These are phyloP conservation scores for Arthrobotrys pseudoclavata DNA, from an alignment of 2,329 filamentous ascomycete genomes.

Conservation along the genomic window DNA sequence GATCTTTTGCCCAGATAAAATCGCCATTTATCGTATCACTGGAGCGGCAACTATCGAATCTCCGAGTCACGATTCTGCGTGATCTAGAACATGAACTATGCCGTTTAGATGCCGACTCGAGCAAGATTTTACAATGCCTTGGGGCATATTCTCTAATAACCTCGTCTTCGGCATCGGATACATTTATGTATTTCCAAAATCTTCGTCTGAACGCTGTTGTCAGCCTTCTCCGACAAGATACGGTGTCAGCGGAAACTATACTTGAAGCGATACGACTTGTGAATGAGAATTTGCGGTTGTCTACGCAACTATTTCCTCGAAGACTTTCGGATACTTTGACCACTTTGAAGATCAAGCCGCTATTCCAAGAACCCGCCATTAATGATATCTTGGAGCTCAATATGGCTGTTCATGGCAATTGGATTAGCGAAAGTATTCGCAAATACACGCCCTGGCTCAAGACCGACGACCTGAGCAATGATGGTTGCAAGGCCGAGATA, in stretches of 20 bases:
- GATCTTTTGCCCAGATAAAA: constrained; percentile 71
- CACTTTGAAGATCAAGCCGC: constrained; percentile 71
- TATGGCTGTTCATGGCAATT: constrained; percentile 73
- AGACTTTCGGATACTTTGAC: constrained; percentile 72
- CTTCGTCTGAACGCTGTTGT: constrained; percentile 71
- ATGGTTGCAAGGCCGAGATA: constrained; percentile 65
- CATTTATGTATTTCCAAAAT: constrained; percentile 74
- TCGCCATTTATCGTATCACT: constrained; percentile 71
- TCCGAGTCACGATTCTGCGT: constrained; percentile 71
- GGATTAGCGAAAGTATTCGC: constrained; percentile 74
- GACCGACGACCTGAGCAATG: constrained; percentile 69
- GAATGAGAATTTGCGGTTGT: constrained; percentile 73
- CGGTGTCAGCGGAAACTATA: constrained; percentile 67
- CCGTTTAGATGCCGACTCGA: constrained; percentile 65
- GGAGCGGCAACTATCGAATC: constrained; percentile 70
- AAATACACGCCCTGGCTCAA: constrained; percentile 77
- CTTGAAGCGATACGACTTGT: constrained; percentile 71
- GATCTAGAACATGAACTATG: constrained; percentile 70
- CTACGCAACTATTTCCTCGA: constrained; percentile 71
- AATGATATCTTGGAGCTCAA: constrained; percentile 71
- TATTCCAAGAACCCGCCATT: constrained; percentile 72
- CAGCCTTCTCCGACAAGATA: constrained; percentile 66
- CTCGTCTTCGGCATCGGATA: constrained; percentile 74
- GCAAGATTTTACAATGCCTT: constrained; percentile 71
- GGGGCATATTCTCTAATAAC: constrained; percentile 75